Base-by-base conservation (phyloP, 2,329 filamentous ascomycete genomes). In the Trichophyton rubrum region DNA sequence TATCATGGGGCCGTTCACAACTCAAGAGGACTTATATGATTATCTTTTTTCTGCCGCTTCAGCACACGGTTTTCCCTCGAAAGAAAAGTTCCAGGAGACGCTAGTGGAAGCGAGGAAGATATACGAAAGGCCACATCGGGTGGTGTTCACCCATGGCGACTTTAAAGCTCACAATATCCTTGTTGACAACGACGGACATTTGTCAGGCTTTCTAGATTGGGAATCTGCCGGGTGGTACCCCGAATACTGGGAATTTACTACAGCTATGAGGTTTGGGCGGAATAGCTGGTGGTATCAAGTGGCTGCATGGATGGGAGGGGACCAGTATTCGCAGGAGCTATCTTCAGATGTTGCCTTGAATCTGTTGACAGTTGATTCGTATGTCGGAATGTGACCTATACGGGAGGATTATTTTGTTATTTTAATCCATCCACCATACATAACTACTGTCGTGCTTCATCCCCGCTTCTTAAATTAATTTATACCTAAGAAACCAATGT, bases 31-130 rank as follows among this genome's bases (percentile, higher is more conserved):
- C 2, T 66, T 76, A 22, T 66, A 71, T 55, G 63, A 70, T 1
- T 65, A 69, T 63, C 68, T 74, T 9, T 60, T 73, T 7, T 56
- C 53, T 33, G 62, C 67, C 1, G 64, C 67, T 45, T 73, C 68
- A 1, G 4, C 41, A 2, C 66, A 73, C 56, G 65, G 62, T 6
- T 72, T 73, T 58, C 53, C 65, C 60, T 69, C 68, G 0, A 60
- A 30, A 8, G 60, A 63, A 6, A 66, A 67, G 49, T 74, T 71
- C 43, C 41, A 71, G 11, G 49, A 67, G 6, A 62, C 64, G 11
- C 30, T 72, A 3, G 45, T 45, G 15, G 57, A 62, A 27, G 70
- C 69, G 6, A 69, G 62, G n/a, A 61, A 62, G 43, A 24, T 62
- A 6, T 33, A 58, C 30, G 7, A 61, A 41, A 15, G 49, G 3